Base-by-base conservation (phyloP, 495 filamentous ascomycete genomes). In the Aspergillus avenaceus region DNA sequence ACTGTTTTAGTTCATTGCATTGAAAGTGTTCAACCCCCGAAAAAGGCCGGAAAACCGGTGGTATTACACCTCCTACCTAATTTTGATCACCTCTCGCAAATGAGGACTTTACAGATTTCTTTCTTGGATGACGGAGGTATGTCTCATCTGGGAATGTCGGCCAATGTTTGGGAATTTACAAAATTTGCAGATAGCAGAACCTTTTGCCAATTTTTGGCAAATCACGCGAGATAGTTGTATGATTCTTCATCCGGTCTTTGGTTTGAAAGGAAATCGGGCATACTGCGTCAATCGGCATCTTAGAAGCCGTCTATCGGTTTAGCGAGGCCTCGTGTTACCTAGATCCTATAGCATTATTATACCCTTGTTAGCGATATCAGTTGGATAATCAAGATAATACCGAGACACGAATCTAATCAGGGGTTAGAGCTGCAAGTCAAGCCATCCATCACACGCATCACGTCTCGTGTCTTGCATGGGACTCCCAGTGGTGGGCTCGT, bases 121-220 rank as follows among this genome's bases (percentile, higher is more conserved):
- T 76, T 76, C 49, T 57, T 76, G 13, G 71, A 76, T 37, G 62
- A 71, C 41, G 47, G 67, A 34, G 73, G 73, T 76, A 62, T 49
- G 68, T 66, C 24, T 36, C 40, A 36, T 41, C 21, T 19, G 0
- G 16, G 34, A 19, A 21, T 9, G 18, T 18, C 5, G 6, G 34
- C 34, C 13, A 18, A 8, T 19, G 9, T 2, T 38, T 21, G 16
- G 12, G 21, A 1, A 21, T 11, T 38, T 3, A 38, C 12, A 16
- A 8, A 19, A 19, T 4, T 26, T n/a, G 3, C 37, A 42, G 36
- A 27, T 32, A 25, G 37, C 26, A 7, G 23, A 18, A 27, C 26
- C 0, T 41, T 28, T 24, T 49, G 36, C 14, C 46, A 40, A 32
- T 45, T 45, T 21, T n/a, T 45, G 14, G 26, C 42, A 32, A 27